These are phyloP conservation scores for Atractiella rhizophila DNA, from an alignment of 768 basidiomycete genomes.

Conservation along the genomic window DNA sequence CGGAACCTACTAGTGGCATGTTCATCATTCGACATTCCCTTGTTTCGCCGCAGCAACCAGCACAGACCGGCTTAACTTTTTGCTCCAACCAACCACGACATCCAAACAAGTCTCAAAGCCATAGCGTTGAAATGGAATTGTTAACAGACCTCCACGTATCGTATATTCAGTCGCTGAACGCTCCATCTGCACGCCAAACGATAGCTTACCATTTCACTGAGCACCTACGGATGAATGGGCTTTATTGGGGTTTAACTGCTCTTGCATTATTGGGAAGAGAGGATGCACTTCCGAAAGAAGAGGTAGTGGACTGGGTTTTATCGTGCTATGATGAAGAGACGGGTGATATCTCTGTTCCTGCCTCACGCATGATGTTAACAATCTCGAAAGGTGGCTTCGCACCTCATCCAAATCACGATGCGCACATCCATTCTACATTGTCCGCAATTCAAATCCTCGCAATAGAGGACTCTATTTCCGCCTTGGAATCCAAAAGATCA, in stretches of 20 bases:
- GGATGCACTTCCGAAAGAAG: conserved; percentile 55
- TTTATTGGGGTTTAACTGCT: conserved; percentile 90
- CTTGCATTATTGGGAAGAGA: conserved; percentile 50
- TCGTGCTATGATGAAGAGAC: conserved; percentile 83
- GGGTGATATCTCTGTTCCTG: conserved; percentile 28
- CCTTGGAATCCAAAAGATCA: conserved; percentile 39
- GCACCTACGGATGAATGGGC: conserved; percentile 78
- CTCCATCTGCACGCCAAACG: conserved; percentile 4
- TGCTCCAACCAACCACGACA: no score
- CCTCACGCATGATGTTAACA: background rate
- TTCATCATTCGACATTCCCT: no score
- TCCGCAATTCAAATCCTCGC: conserved; percentile 78
- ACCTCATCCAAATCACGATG: conserved; percentile 78
- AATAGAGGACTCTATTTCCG: conserved; percentile 55
- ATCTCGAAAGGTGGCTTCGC: conserved; percentile 44
- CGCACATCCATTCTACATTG: conserved; percentile 58
- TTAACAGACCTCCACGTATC: conserved; percentile 38
- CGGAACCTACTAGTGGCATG: no score
- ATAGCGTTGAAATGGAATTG: no score
- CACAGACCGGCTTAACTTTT: no score
- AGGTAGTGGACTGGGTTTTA: conserved; percentile 70
- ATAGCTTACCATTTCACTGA: conserved; percentile 69
- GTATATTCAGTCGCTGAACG: conserved; percentile 49
- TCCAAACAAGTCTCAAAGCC: no score
- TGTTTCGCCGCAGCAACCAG: no score